Evolutionary conservation across 352 stramenopile genomes (phyloP), one percentile per base, ranked within the genome.

Genomic region (Phytophthora pistaciae): DNA sequence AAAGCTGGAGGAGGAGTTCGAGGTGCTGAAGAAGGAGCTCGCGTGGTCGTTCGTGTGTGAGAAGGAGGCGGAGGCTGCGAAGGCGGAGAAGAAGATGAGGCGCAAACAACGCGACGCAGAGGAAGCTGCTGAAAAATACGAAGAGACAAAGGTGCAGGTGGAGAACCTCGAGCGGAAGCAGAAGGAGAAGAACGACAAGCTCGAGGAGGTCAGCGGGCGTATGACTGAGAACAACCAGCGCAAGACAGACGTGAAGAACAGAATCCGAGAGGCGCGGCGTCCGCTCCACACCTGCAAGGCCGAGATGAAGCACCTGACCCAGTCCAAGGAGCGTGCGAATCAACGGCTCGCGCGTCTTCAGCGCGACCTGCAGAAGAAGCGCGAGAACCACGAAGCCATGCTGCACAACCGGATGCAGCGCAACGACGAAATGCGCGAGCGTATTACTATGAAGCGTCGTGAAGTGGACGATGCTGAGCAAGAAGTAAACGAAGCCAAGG

Each of bases 21-120:
- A 76, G 20, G 74, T 88, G 21, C 72, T 96, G 0, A 94, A 94
- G 60, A 93, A 93, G 25, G 84, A 88, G 52, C 72, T 96, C 1
- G 88, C 85, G 18, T 96, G 88, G 88, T 96, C 85, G 9, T 94
- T 96, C 74, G 88, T 96, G 8, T 71, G 75, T 14, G 84, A 90
- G 56, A 91, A 93, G 46, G 87, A 96, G 50, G 20, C 75, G 0
- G 54, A 84, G 50, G 84, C 77, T 18, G 66, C 75, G 5, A 84
- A 88, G 31, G 74, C 85, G 33, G 77, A 76, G 7, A 90, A 82
- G 56, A 91, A 88, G 59, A 84, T 90, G 75, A 74, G 64, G 36
- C 77, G 80, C 2, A 90, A 89, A 58, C 73, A 91, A 64, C 63
- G 64, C 18, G 77, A 91, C 13, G 80, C 81, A 13, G 65, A 74